Evolutionary conservation across 1,139 yeast genomes (phyloP), one percentile per base, ranked within the genome.

Genomic region (Geotrichum histeridarum): DNA sequence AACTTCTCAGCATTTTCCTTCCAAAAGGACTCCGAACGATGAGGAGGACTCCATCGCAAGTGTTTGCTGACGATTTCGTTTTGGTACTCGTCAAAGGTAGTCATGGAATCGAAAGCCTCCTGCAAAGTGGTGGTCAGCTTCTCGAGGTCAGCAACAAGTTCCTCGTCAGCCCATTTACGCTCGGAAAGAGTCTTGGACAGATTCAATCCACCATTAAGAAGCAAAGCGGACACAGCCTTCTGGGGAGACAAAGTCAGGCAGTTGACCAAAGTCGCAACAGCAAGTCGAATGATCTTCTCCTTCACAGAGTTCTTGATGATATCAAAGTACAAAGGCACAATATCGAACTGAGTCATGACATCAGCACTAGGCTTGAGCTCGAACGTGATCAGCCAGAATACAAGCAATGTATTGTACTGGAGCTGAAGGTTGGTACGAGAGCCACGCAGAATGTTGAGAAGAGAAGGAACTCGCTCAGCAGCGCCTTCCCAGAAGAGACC

Each of bases 131-230:
- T 82, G 54, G 77, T 73, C 61, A 93, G 75, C 48, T 72, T 70
- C 35, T 74, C 75, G 61, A 94, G 78, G 69, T 91, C 98, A 38
- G 75, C 77, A 51, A 87, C 80, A 62, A 94, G 80, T 69, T 93
- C 99, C 60, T 89, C 95, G 69, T 93, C 99, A 11, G 96, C 87
- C 83, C 95, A 91, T 70, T 93, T 93, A 64, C 98, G 78, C 60
- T 86, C 93, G 60, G 82, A 79, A 62, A 93, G 78, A 54, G 84
- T 82, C 61, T 80, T 81, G 57, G 88, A 74, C 8, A 83, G 77
- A 51, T 83, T 79, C 57, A 88, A 75, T 2, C 95, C 95, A 63
- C 86, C 87, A 58, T 87, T 87, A 60, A 87, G 80, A 59, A 93
- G 74, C 52, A 91, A 75, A 53, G 90, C 76, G 60, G 86, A 85